Base-by-base conservation (phyloP, 2,329 filamentous ascomycete genomes). In the Ophiostoma pallidulum region DNA sequence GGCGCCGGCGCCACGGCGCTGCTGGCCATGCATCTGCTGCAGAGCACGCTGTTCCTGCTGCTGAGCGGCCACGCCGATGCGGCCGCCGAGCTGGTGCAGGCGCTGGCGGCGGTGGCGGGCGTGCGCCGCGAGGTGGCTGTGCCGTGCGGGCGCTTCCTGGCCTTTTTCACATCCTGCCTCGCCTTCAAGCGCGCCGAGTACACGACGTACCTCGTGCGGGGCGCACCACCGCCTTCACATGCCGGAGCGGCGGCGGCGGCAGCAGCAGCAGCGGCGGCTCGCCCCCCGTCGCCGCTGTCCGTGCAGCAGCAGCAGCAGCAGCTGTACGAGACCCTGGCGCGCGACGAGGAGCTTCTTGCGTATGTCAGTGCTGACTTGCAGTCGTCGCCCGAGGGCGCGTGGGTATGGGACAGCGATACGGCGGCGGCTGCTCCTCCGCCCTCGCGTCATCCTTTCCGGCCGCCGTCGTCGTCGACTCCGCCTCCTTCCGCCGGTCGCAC, bases 291-390 rank as follows among this genome's bases (percentile, higher is more conserved):
- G 22, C 45, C 50, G 4, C 24, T 19, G 20, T 29, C 43, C 2
- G n/a, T n/a, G n/a, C n/a, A n/a, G n/a, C n/a, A n/a, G n/a, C n/a
- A n/a, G n/a, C n/a, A n/a, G n/a, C 50, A 54, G 3, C 54, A 43
- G 45, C 54, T 57, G 45, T 65, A 66, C 44, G 67, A 71, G 4
- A 59, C 61, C 1, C 56, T 74, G 16, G 41, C 70, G 39, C 71
- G 73, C 3, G 90, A 98, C 58, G 90, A 97, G 60, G 91, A 96
- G 61, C 75, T 97, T 56, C 68, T 97, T 24, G 86, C 82, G 0
- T 95, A 95, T 58, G 80, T 86, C 1, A 91, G 86, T 26, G 86
- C 83, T 0, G 92, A 97, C 64, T 72, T 94, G 58, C 91, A 97
- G 64, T 85, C 83, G 1, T 80, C 76, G n/a, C 72, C 75, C 0